These are phyloP conservation scores for Salinomyces thailandicus DNA, from an alignment of 2,329 filamentous ascomycete genomes.

Conservation along the genomic window DNA sequence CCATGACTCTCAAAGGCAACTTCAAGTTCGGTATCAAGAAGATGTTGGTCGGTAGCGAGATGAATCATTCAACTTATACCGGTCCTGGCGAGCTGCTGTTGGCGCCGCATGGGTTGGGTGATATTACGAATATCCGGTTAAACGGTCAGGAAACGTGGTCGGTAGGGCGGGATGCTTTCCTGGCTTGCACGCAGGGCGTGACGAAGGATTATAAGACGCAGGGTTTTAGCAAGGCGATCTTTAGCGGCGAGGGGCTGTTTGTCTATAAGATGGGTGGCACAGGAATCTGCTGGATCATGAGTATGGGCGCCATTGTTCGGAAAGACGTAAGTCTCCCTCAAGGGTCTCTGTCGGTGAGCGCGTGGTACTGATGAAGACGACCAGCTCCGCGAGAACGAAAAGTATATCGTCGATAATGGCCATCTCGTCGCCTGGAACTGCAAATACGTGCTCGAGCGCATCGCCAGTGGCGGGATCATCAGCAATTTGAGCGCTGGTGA, in stretches of 20 bases:
- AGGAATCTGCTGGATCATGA: conserved; percentile 80
- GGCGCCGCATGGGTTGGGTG: conserved; percentile 68
- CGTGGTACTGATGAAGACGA: conserved; percentile 2
- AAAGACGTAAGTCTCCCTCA: conserved; percentile 65
- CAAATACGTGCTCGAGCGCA: conserved; percentile 82
- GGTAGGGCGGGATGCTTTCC: conserved; percentile 75
- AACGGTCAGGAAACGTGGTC: conserved; percentile 66
- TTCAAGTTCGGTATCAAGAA: conserved; percentile 88
- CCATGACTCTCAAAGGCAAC: conserved; percentile 69
- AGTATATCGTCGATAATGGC: conserved; percentile 52
- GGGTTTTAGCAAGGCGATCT: conserved; percentile 78
- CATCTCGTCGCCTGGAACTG: conserved; percentile 96
- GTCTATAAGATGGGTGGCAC: conserved; percentile 75
- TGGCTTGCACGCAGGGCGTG: conserved; percentile 79
- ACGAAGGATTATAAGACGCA: conserved; percentile 76
- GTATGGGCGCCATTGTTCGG: conserved; percentile 86
- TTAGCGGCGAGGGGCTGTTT: conserved; percentile 85
- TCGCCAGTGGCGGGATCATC: conserved; percentile 85
- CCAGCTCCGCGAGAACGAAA: conserved; percentile 55
- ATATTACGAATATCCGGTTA: conserved; percentile 71
- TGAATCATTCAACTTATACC: conserved; percentile 68
- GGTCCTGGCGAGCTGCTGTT: conserved; percentile 86
- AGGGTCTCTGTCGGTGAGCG: neutral
- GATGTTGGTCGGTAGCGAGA: conserved; percentile 69
- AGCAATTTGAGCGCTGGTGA: conserved; percentile 73